A percentile compares a stretch with the other conserved stretches of the same genome.
Evolutionary conservation across 768 basidiomycete genomes (phyloP).

Genomic region (Russula dissimulans): DNA sequence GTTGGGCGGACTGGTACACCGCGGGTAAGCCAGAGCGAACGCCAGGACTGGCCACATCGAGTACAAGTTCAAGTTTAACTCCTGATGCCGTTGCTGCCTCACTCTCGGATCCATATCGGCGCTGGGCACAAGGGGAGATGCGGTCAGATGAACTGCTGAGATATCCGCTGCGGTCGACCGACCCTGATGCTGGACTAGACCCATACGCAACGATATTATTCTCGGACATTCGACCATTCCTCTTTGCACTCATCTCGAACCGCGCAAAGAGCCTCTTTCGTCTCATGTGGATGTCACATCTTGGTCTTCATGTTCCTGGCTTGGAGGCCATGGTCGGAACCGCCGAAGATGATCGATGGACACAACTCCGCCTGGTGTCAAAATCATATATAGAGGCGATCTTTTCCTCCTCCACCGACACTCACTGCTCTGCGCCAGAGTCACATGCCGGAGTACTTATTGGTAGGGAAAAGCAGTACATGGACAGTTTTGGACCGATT

Average conservation of each 20-base stretch:
- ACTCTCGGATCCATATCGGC: conserved; percentile 48
- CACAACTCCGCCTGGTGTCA: conserved; percentile 37
- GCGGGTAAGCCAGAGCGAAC: conserved; percentile 32
- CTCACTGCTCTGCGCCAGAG: conserved; percentile 38
- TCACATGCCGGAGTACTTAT: conserved; percentile 57
- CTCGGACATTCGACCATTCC: conserved; percentile 55
- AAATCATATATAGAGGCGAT: conserved; percentile 39
- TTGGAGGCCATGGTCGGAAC: conserved; percentile 30
- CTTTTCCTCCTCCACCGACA: conserved; percentile 37
- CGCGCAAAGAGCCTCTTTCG: conserved; percentile 50
- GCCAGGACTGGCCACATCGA: not conserved
- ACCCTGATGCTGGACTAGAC: conserved; percentile 44
- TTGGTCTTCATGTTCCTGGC: conserved; percentile 67
- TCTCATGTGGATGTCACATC: conserved; percentile 57
- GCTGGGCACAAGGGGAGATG: conserved; percentile 57
- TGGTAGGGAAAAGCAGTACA: conserved; percentile 55
- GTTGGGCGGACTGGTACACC: conserved; percentile 59
- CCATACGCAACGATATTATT: conserved; percentile 70
- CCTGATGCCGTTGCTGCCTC: conserved; percentile 24
- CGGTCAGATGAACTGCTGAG: conserved; percentile 34
- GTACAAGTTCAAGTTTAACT: not conserved
- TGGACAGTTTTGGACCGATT: conserved; percentile 55
- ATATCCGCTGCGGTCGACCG: conserved; percentile 47
- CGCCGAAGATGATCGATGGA: conserved; percentile 62
- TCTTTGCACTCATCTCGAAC: conserved; percentile 35